Percentiles rank a stretch among this genome's conserved stretches.
Evolutionary conservation across 441 rosid genomes (phyloP).

Genomic region (Gossypium schwendimanii): DNA sequence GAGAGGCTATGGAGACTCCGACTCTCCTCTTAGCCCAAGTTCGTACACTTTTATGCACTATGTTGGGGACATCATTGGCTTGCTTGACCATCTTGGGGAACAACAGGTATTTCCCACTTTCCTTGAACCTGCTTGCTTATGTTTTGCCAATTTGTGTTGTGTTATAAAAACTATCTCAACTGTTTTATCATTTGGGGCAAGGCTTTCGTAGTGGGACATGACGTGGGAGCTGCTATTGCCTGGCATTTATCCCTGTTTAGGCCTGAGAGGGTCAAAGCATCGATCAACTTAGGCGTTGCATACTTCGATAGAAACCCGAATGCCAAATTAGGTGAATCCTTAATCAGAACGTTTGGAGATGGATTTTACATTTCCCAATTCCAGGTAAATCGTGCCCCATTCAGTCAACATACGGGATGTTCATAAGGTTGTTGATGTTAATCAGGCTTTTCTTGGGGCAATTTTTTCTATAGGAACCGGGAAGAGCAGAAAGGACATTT

Average conservation of each 20-base stretch:
- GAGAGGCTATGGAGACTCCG: slow-evolving; percentile 47
- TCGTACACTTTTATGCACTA: slow-evolving; percentile 30
- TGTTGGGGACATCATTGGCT: slow-evolving; percentile 52
- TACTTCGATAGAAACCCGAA: slow-evolving; percentile 38
- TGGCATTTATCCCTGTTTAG: slow-evolving; percentile 51
- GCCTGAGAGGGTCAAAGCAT: slow-evolving; percentile 62
- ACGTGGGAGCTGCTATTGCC: slow-evolving; percentile 58
- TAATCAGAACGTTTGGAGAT: slow-evolving; percentile 33
- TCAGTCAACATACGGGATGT: neutral
- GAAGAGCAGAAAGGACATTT: slow-evolving; percentile 68
- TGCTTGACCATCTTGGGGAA: slow-evolving; percentile 56
- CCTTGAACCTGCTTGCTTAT: neutral
- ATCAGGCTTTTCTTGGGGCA: neutral
- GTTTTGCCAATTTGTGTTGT: neutral
- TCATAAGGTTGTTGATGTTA: neutral
- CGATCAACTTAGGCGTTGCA: slow-evolving; percentile 44
- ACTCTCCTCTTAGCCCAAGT: slow-evolving; percentile 22
- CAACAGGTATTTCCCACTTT: slow-evolving; percentile 31
- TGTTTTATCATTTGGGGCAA: slow-evolving; percentile 9
- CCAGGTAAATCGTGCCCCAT: slow-evolving; percentile 34
- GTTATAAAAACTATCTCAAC: neutral
- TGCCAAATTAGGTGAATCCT: slow-evolving; percentile 24
- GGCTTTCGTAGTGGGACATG: slow-evolving; percentile 73
- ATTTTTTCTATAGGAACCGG: slow-evolving; percentile 39
- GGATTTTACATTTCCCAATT: slow-evolving; percentile 55